phyloP scores from a whole-genome alignment of 2,329 filamentous ascomycete genomes.

The Diaporthe sp. region DNA sequence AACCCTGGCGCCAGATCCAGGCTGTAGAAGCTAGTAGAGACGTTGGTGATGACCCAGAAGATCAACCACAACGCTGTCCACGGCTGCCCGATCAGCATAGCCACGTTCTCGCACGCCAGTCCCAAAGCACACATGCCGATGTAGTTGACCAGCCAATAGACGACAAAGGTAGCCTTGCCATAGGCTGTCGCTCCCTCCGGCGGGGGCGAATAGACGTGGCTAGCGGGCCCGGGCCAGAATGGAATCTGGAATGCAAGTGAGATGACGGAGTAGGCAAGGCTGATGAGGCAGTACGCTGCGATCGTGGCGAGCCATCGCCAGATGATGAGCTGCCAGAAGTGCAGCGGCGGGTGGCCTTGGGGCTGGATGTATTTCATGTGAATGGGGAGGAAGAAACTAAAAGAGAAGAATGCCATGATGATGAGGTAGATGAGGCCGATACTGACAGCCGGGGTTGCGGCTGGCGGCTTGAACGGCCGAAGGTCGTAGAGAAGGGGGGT shows the following conservation, averaged over 20 bases:
- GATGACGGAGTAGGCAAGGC: constrained; percentile 74
- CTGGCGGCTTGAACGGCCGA: constrained; percentile 69
- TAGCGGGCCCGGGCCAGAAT: constrained; percentile 64
- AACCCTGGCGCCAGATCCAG: constrained; percentile 71
- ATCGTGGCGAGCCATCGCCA: constrained; percentile 72
- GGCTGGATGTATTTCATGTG: constrained; percentile 71
- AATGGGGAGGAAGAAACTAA: constrained; percentile 74
- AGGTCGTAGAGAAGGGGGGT: constrained; percentile 61
- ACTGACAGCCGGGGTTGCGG: constrained; percentile 69
- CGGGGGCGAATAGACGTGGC: constrained; percentile 55
- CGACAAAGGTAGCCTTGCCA: constrained; percentile 69
- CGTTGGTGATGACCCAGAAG: constrained; percentile 78
- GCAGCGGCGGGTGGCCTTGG: constrained; percentile 68
- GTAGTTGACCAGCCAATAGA: constrained; percentile 76
- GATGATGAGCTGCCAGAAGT: constrained; percentile 69
- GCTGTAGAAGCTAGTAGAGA: constrained; percentile 71
- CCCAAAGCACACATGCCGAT: constrained; percentile 74
- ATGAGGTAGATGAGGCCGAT: constrained; percentile 78
- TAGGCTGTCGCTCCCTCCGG: constrained; percentile 67
- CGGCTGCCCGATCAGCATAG: constrained; percentile 72
- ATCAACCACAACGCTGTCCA: constrained; percentile 75
- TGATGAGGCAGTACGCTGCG: constrained; percentile 72
- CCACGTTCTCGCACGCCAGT: constrained; percentile 75
- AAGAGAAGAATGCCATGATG: constrained; percentile 77
- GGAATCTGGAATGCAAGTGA: constrained; percentile 75